Conservation (phyloP, 2,329 filamentous ascomycete species). For the Huntiella decipiens region DNA sequence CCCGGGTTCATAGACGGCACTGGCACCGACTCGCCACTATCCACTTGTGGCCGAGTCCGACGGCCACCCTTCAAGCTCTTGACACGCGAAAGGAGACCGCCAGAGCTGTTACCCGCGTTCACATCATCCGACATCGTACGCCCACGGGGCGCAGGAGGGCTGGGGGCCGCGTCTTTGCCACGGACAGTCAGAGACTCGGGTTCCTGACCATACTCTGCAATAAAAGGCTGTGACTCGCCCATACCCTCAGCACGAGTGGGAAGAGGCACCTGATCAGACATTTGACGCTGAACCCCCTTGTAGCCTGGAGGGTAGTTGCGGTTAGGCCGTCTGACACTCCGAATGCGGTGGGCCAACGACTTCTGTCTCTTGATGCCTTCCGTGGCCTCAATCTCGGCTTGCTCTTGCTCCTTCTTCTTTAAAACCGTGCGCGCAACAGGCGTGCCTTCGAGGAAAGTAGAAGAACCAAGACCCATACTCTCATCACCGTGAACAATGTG, state of each 20-base stretch:
- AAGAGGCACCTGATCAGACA: constrained; percentile 20
- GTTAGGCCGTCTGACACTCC: constrained; percentile 49
- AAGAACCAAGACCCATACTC: constrained; percentile 70
- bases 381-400: constrained; percentile 35
- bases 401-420: constrained; percentile 51
- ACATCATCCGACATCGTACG: constrained; percentile 8
- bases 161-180: constrained; percentile 17
- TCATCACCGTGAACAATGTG: constrained; percentile 71
- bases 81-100: constrained; percentile 58
- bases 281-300: constrained; percentile 20
- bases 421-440: constrained; percentile 70
- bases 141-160: constrained; percentile 7
- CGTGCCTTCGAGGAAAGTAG: constrained; percentile 86
- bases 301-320: constrained; percentile 21
- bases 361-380: constrained; percentile 71
- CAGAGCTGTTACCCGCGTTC: constrained; percentile 21
- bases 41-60: constrained; percentile 13
- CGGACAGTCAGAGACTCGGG: constrained; percentile 32
- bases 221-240: constrained; percentile 7
- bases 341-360: constrained; percentile 79
- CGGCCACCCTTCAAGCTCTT: constrained; percentile 63
- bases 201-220: constrained; percentile 43
- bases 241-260: constrained; percentile 10
- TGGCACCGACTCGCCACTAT: constrained; percentile 10
- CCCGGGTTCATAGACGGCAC: constrained; percentile 16